phyloP scores from a whole-genome alignment of 352 stramenopile species.

The Phytophthora pluvialis region DNA sequence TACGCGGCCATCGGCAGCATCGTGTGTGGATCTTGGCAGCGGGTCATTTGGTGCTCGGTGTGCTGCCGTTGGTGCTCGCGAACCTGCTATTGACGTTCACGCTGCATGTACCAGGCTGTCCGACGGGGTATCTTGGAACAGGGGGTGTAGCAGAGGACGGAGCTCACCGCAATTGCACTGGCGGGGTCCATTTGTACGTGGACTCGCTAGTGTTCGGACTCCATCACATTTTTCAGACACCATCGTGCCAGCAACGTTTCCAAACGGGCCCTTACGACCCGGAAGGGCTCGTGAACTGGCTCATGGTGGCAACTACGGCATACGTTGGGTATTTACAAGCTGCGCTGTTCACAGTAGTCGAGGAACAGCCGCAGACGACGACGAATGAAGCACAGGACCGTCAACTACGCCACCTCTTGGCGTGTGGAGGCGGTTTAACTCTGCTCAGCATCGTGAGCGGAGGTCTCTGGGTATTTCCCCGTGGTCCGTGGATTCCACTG shows the following conservation, averaged over 20 bases:
- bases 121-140: slow-evolving; percentile 75
- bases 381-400: slow-evolving; percentile 1
- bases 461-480: slow-evolving; percentile 37
- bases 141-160: slow-evolving; percentile 58
- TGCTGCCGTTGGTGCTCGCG: slow-evolving; percentile 42
- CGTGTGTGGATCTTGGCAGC: slow-evolving; percentile 2
- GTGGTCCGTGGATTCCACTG: slow-evolving; percentile 56
- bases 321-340: slow-evolving; percentile 73
- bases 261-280: slow-evolving; percentile 73
- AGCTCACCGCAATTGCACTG: slow-evolving; percentile 68
- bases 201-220: slow-evolving; percentile 67
- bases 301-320: slow-evolving; percentile 64
- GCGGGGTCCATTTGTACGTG: slow-evolving; percentile 77
- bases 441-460: slow-evolving; percentile 13
- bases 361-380: neutral
- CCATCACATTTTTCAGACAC: slow-evolving; percentile 66
- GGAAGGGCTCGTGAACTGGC: slow-evolving; percentile 80
- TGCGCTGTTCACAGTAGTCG: slow-evolving; percentile 29
- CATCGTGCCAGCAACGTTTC: slow-evolving; percentile 66
- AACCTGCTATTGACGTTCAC: slow-evolving; percentile 67
- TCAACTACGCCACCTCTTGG: slow-evolving; percentile 8
- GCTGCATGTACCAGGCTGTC: slow-evolving; percentile 68
- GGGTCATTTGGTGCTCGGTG: slow-evolving; percentile 36
- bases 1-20: neutral
- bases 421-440: slow-evolving; percentile 20